phyloP scores from a whole-genome alignment of 805 yeast genomes.

The Candida insectorum region DNA sequence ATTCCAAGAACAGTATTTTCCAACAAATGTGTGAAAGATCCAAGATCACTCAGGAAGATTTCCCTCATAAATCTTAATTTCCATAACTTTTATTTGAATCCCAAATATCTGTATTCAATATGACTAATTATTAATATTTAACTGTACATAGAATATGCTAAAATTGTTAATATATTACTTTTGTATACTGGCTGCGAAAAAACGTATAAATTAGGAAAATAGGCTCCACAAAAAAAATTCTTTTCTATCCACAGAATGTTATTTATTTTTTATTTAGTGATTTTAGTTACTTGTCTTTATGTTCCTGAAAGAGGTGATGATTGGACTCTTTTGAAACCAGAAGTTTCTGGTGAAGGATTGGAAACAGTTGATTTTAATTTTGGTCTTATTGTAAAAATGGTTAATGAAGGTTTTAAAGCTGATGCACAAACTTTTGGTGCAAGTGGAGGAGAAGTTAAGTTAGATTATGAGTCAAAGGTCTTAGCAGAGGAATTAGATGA shows the following conservation, averaged over 20 bases:
- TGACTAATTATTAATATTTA: too few species aligned
- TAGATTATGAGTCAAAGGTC: slow-evolving; percentile 18
- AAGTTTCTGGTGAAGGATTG: slow-evolving; percentile 15
- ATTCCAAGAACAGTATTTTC: slow-evolving; percentile 51
- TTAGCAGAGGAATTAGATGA: too few species aligned
- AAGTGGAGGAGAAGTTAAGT: slow-evolving; percentile 28
- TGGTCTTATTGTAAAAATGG: slow-evolving; percentile 30
- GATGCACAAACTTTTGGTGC: slow-evolving; percentile 15
- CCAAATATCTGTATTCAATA: too few species aligned
- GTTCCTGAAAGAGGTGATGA: slow-evolving; percentile 31
- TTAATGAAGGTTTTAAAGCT: slow-evolving; percentile 13
- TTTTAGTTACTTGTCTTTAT: slow-evolving; percentile 9
- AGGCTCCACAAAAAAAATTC: too few species aligned
- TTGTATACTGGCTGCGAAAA: too few species aligned
- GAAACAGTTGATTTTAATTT: slow-evolving; percentile 30
- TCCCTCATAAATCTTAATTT: slow-evolving; percentile 13
- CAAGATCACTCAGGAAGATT: slow-evolving; percentile 43
- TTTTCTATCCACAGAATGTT: too few species aligned
- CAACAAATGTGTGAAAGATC: slow-evolving; percentile 66
- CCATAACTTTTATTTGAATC: too few species aligned
- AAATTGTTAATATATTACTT: too few species aligned
- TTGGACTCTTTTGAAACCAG: slow-evolving; percentile 32
- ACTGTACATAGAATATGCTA: too few species aligned
- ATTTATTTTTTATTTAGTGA: too few species aligned
- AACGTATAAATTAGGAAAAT: too few species aligned